A percentile compares a stretch with the other conserved stretches of the same genome.
These are phyloP conservation scores for Blastocystis hominis DNA, from an alignment of 352 stramenopile genomes.

Conservation along the genomic window DNA sequence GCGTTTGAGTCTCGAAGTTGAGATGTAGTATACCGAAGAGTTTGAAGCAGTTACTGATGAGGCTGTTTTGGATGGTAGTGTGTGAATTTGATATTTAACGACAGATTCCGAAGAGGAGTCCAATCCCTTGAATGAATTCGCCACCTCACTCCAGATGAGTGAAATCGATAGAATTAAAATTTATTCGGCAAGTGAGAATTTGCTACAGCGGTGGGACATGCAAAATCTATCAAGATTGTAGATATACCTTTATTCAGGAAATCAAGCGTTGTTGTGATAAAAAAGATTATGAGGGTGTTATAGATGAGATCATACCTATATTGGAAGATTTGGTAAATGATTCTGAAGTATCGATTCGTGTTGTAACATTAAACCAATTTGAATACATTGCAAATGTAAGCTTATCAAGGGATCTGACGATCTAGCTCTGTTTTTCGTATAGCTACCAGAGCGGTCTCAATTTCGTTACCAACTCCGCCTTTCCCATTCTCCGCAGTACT, in stretches of 20 bases:
- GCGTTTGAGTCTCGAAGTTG: not conserved
- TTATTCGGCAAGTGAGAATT: not conserved
- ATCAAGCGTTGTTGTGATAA: conserved; percentile 43
- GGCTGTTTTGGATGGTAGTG: conserved; percentile 8
- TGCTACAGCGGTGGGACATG: not conserved
- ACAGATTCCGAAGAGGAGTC: not conserved
- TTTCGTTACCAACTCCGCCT: not conserved
- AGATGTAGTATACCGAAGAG: conserved; percentile 33
- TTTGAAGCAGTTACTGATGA: conserved; percentile 51
- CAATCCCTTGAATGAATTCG: conserved; percentile 53
- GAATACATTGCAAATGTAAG: conserved; percentile 21
- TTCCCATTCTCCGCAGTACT: not conserved
- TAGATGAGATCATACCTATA: conserved; percentile 16
- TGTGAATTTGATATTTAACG: not conserved
- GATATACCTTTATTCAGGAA: conserved; percentile 28
- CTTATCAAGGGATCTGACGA: not conserved
- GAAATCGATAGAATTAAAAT: conserved; percentile 8
- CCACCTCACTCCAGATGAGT: not conserved
- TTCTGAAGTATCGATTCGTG: not conserved
- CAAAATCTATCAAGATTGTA: not conserved
- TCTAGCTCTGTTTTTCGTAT: conserved; percentile 6
- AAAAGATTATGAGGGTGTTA: not conserved
- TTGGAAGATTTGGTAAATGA: not conserved
- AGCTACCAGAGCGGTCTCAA: conserved; percentile 16
- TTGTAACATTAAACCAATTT: not conserved